A percentile compares a stretch with the other conserved stretches of the same genome.
phyloP scores from a whole-genome alignment of 2,329 filamentous ascomycete species.

The Fusarium subtropicale region DNA sequence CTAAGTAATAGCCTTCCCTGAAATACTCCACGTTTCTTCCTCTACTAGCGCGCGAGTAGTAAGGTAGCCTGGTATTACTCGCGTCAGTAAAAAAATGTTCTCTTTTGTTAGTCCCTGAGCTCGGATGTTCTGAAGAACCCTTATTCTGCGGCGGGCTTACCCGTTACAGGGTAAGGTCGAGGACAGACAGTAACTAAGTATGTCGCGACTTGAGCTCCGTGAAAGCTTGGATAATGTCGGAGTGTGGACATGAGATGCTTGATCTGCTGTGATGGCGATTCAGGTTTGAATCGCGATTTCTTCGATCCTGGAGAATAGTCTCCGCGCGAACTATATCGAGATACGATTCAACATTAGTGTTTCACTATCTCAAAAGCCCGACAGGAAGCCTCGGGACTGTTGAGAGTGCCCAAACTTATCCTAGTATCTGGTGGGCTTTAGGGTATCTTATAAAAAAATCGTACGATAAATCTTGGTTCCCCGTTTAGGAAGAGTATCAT shows the following conservation, averaged over 20 bases:
- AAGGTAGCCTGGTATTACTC: not conserved
- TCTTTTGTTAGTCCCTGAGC: conserved; percentile 8
- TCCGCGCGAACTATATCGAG: not conserved
- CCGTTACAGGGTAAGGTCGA: conserved; percentile 11
- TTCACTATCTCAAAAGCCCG: not conserved
- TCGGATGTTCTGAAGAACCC: conserved; percentile 6
- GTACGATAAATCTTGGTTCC: conserved; percentile 3
- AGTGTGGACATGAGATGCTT: not conserved
- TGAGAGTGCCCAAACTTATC: not conserved
- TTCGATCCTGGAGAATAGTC: not conserved
- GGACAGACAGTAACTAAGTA: not conserved
- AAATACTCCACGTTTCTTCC: conserved; percentile 7
- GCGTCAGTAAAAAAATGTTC: not conserved
- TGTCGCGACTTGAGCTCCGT: not conserved
- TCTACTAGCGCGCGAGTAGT: conserved; percentile 4
- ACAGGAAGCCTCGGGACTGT: not conserved
- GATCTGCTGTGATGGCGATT: not conserved
- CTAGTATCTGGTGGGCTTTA: not conserved
- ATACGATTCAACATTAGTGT: not conserved
- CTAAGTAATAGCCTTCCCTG: too few species aligned
- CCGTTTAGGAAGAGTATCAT: not conserved
- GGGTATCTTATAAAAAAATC: not conserved
- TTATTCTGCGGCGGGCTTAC: conserved; percentile 4
- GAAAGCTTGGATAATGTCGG: not conserved
- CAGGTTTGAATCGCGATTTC: not conserved